phyloP scores from a whole-genome alignment of 2,329 filamentous ascomycete species.

The Trichophyton mentagrophytes region DNA sequence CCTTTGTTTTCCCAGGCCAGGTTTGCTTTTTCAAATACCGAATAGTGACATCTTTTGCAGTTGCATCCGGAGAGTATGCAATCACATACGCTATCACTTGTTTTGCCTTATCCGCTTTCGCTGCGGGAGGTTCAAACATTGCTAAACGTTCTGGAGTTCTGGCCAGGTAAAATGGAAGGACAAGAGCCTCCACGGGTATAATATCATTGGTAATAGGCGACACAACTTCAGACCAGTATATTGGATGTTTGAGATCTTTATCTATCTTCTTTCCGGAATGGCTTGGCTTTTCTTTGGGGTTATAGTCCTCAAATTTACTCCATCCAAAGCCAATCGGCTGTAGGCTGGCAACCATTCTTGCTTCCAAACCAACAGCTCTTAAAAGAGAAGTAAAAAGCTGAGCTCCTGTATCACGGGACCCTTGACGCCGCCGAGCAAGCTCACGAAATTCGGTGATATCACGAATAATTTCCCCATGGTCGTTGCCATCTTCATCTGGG shows the following conservation, averaged over 20 bases:
- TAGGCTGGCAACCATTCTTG: slow-evolving; percentile 69
- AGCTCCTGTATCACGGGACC: slow-evolving; percentile 75
- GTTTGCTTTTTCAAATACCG: slow-evolving; percentile 73
- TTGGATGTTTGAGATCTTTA: slow-evolving; percentile 65
- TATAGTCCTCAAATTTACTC: slow-evolving; percentile 72
- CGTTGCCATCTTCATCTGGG: slow-evolving; percentile 46
- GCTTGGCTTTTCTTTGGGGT: slow-evolving; percentile 23
- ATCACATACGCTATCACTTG: slow-evolving; percentile 86
- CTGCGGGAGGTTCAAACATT: slow-evolving; percentile 69
- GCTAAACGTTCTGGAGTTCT: slow-evolving; percentile 60
- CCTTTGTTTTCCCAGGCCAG: slow-evolving; percentile 82
- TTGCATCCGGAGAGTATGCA: slow-evolving; percentile 69
- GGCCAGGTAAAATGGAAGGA: slow-evolving; percentile 53
- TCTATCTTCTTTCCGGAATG: slow-evolving; percentile 42
- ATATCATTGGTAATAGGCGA: slow-evolving; percentile 71
- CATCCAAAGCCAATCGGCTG: slow-evolving; percentile 85
- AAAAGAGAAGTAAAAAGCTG: slow-evolving; percentile 83
- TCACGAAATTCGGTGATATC: slow-evolving; percentile 54
- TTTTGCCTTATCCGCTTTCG: slow-evolving; percentile 69
- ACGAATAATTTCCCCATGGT: slow-evolving; percentile 66
- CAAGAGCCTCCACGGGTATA: slow-evolving; percentile 63
- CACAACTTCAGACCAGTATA: slow-evolving; percentile 86
- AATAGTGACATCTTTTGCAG: slow-evolving; percentile 87
- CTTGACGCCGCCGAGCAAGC: slow-evolving; percentile 56
- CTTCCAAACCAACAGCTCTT: slow-evolving; percentile 66